Percentiles rank a stretch among this genome's conserved stretches.
phyloP scores from a whole-genome alignment of 2,329 filamentous ascomycete species.

The Fusarium sp. region DNA sequence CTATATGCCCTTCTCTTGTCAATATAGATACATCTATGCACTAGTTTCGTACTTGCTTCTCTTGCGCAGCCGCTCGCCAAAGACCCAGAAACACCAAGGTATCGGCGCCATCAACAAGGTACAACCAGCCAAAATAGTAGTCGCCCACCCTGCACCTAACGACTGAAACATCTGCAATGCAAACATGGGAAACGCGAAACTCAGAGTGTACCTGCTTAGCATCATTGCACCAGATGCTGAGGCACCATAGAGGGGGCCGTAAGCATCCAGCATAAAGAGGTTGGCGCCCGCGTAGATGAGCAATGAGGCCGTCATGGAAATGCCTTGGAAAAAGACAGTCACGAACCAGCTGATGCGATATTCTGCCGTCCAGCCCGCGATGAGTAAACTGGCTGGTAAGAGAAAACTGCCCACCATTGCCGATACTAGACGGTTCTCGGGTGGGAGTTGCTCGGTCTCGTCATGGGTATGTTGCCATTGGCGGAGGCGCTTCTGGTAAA shows the following conservation, averaged over 20 bases:
- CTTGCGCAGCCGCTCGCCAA: slow-evolving; percentile 4
- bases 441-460: not conserved
- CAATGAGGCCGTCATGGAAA: slow-evolving; percentile 22
- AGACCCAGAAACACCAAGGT: slow-evolving; percentile 35
- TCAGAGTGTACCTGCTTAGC: slow-evolving; percentile 29
- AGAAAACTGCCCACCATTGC: slow-evolving; percentile 33
- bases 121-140: slow-evolving; percentile 8
- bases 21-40: not conserved
- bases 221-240: slow-evolving; percentile 35
- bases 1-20: not conserved
- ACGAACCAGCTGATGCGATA: slow-evolving; percentile 21
- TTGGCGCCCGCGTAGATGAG: slow-evolving; percentile 30
- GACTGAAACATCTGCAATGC: slow-evolving; percentile 33
- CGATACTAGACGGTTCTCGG: slow-evolving; percentile 31
- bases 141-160: slow-evolving; percentile 29
- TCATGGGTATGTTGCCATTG: slow-evolving; percentile 12
- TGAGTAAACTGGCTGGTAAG: slow-evolving; percentile 13
- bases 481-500: slow-evolving; percentile 28
- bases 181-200: slow-evolving; percentile 32
- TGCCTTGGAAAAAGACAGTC: slow-evolving; percentile 23
- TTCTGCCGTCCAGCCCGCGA: slow-evolving; percentile 35
- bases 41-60: slow-evolving; percentile 36
- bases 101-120: slow-evolving; percentile 33
- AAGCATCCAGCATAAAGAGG: slow-evolving; percentile 34
- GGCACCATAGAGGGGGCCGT: slow-evolving; percentile 27